phyloP scores from a whole-genome alignment of 805 yeast species.

The Kurtzmaniella fragi region DNA sequence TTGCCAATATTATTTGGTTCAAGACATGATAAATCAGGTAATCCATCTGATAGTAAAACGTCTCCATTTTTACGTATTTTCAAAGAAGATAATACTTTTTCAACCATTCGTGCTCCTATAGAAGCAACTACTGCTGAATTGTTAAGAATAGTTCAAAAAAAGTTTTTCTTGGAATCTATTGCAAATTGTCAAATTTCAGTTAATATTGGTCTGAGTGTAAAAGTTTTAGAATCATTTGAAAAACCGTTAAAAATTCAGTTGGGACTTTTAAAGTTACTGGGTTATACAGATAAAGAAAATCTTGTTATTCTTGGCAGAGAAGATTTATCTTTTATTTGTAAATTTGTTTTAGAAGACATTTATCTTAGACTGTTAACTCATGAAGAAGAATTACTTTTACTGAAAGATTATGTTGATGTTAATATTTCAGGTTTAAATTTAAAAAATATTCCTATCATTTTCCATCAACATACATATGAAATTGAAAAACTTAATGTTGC shows the following conservation, averaged over 20 bases:
- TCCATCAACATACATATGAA: conserved; percentile 75
- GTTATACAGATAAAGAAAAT: conserved; percentile 74
- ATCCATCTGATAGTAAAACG: conserved; percentile 7
- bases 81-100: conserved; percentile 78
- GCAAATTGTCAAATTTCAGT: conserved; percentile 74
- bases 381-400: conserved; percentile 65
- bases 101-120: conserved; percentile 74
- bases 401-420: conserved; percentile 66
- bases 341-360: conserved; percentile 66
- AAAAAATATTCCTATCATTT: conserved; percentile 78
- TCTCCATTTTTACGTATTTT: conserved; percentile 58
- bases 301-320: conserved; percentile 76
- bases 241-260: conserved; percentile 75
- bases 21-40: conserved; percentile 14
- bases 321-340: conserved; percentile 76
- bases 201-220: conserved; percentile 69
- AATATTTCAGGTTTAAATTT: conserved; percentile 68
- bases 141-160: conserved; percentile 64
- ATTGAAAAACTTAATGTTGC: conserved; percentile 80
- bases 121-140: conserved; percentile 76
- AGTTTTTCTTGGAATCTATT: conserved; percentile 65
- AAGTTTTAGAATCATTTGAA: conserved; percentile 67
- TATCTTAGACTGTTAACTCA: conserved; percentile 55
- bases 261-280: conserved; percentile 66
- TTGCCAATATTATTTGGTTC: conserved; percentile 34